Conservation (phyloP, 805 yeast species). For the Hanseniaspora vineae region DNA sequence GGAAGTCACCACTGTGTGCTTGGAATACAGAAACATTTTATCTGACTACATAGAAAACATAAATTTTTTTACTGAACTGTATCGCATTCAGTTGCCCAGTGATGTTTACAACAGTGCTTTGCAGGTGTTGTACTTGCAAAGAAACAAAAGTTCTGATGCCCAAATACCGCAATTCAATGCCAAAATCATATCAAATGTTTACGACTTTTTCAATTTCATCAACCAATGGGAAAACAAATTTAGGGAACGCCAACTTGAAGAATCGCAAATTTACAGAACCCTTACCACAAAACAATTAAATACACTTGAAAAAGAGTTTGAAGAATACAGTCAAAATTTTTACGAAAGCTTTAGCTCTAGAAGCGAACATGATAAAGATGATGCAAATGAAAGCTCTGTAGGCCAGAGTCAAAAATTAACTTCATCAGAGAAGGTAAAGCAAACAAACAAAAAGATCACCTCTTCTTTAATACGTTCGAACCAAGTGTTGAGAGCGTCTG, state of each 20-base stretch:
- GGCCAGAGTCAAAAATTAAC: constrained; percentile 4
- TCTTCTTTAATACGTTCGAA: constrained; percentile 21
- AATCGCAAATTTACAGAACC: background rate
- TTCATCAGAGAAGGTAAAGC: constrained; percentile 17
- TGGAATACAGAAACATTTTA: background rate
- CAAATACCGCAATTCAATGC: background rate
- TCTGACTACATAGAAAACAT: background rate
- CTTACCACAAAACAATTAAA: background rate
- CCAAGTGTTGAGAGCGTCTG: constrained; percentile 21
- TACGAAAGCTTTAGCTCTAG: background rate
- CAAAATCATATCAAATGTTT: background rate
- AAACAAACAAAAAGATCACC: constrained; percentile 18
- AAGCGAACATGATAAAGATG: background rate
- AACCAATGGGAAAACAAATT: background rate
- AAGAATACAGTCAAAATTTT: background rate
- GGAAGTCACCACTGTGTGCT: background rate
- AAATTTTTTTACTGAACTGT: background rate
- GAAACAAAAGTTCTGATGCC: background rate
- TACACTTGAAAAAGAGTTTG: background rate
- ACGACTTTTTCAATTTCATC: background rate
- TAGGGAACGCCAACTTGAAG: background rate
- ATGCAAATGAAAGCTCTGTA: background rate
- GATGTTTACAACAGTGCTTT: background rate
- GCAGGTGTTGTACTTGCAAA: background rate
- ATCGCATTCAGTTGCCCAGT: background rate